These are phyloP conservation scores for Mercurialis annua DNA, from an alignment of 345 rosid species.

Conservation along the genomic window DNA sequence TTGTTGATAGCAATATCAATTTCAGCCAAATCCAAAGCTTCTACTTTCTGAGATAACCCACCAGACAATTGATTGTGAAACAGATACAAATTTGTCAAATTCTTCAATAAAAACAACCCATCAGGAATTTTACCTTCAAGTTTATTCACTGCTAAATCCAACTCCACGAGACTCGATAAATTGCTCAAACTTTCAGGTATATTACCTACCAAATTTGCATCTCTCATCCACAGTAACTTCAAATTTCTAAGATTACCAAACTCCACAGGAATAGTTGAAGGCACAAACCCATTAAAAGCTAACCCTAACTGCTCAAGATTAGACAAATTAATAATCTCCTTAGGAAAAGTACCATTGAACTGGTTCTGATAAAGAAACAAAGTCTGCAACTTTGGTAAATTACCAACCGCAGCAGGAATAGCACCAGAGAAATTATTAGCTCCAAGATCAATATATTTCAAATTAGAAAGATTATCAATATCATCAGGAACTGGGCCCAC, in stretches of 20 bases:
- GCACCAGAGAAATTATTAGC: slow-evolving; percentile 68
- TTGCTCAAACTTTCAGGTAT: slow-evolving; percentile 48
- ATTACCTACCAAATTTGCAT: slow-evolving; percentile 54
- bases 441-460: slow-evolving; percentile 42
- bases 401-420: slow-evolving; percentile 54
- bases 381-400: slow-evolving; percentile 37
- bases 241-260: slow-evolving; percentile 58
- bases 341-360: slow-evolving; percentile 74
- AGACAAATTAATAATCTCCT: slow-evolving; percentile 62
- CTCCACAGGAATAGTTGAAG: slow-evolving; percentile 58
- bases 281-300: slow-evolving; percentile 48
- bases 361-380: slow-evolving; percentile 37
- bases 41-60: slow-evolving; percentile 44
- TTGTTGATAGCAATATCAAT: slow-evolving; percentile 67
- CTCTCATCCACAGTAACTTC: slow-evolving; percentile 37
- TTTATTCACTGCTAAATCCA: slow-evolving; percentile 50
- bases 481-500: slow-evolving; percentile 67
- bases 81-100: slow-evolving; percentile 42
- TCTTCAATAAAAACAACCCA: slow-evolving; percentile 45
- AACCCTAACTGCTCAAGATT: slow-evolving; percentile 49
- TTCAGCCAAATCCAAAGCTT: slow-evolving; percentile 53
- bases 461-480: slow-evolving; percentile 46
- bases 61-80: slow-evolving; percentile 50
- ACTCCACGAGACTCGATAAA: slow-evolving; percentile 41
- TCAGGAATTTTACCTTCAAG: slow-evolving; percentile 58